Percentiles rank a stretch among this genome's conserved stretches.
Evolutionary conservation across 2,329 filamentous ascomycete species (phyloP).

Genomic region (Colletotrichum nymphaeae): DNA sequence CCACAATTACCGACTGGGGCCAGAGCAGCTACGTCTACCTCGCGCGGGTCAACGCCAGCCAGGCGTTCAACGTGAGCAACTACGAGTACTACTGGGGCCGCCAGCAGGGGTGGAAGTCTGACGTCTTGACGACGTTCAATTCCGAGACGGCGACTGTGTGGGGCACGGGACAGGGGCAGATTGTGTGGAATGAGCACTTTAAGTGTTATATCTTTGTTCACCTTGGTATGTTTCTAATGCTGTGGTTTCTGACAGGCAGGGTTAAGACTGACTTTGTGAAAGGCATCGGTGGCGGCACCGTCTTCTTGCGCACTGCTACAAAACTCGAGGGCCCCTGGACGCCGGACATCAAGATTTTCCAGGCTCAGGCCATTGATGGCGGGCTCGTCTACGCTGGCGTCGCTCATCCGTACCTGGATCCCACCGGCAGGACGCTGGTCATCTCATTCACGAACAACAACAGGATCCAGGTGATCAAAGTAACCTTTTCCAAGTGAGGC

Average conservation of each 20-base stretch:
- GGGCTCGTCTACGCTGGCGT: constrained; percentile 51
- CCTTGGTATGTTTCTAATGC: constrained; percentile 29
- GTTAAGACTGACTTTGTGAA: neutral
- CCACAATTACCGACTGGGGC: constrained; percentile 38
- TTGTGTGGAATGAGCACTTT: constrained; percentile 49
- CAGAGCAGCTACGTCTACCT: constrained; percentile 48
- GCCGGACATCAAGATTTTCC: constrained; percentile 47
- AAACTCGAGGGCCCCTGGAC: constrained; percentile 51
- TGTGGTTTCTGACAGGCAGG: no score
- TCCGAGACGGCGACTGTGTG: constrained; percentile 52
- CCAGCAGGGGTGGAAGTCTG: constrained; percentile 48
- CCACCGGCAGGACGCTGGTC: constrained; percentile 47
- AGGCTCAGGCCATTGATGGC: constrained; percentile 45
- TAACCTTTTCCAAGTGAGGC: constrained; percentile 38
- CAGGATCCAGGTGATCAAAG: constrained; percentile 49
- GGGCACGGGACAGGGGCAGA: constrained; percentile 50
- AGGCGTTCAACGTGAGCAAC: constrained; percentile 49
- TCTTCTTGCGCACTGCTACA: constrained; percentile 41
- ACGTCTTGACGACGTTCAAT: constrained; percentile 45
- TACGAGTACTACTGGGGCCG: constrained; percentile 56
- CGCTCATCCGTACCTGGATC: constrained; percentile 51
- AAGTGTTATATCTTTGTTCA: constrained; percentile 50
- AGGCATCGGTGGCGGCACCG: constrained; percentile 21
- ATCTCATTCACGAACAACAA: constrained; percentile 54
- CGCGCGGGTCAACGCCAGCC: constrained; percentile 46